Conservation (phyloP, 495 filamentous ascomycete genomes). For the Xylaria nigripes region DNA sequence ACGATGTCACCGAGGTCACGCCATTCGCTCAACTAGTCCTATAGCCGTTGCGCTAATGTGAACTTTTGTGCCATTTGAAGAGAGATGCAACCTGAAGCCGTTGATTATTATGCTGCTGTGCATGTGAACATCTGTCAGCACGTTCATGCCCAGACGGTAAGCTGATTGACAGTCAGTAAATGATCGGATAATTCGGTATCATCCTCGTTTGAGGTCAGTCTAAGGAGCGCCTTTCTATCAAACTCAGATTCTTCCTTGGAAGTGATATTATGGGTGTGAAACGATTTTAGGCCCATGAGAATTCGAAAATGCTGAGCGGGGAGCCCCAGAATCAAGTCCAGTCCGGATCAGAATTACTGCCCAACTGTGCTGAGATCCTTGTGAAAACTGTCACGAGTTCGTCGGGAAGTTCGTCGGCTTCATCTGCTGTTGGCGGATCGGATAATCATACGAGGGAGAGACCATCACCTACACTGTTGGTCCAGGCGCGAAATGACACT, state of each 20-base stretch:
- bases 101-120: constrained; percentile 1
- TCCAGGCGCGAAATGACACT: constrained; percentile 1
- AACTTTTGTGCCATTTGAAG: constrained; percentile 7
- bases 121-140: neutral
- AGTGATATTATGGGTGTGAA: neutral
- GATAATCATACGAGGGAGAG: neutral
- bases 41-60: constrained; percentile 8
- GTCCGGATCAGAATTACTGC: neutral
- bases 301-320: constrained; percentile 4
- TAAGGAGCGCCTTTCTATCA: neutral
- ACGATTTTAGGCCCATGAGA: neutral
- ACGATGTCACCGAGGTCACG: constrained; percentile 3
- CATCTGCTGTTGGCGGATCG: neutral
- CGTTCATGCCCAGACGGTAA: constrained; percentile 5
- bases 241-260: neutral
- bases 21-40: constrained; percentile 6
- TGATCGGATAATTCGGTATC: neutral
- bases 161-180: neutral
- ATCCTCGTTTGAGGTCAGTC: neutral
- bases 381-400: neutral
- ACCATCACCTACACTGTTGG: neutral
- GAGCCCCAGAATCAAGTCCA: constrained; percentile 1
- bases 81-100: constrained; percentile 9
- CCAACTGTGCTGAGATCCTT: neutral
- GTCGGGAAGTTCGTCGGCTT: neutral